These are phyloP conservation scores for Jaapia argillacea DNA, from an alignment of 768 basidiomycete genomes.

Conservation along the genomic window DNA sequence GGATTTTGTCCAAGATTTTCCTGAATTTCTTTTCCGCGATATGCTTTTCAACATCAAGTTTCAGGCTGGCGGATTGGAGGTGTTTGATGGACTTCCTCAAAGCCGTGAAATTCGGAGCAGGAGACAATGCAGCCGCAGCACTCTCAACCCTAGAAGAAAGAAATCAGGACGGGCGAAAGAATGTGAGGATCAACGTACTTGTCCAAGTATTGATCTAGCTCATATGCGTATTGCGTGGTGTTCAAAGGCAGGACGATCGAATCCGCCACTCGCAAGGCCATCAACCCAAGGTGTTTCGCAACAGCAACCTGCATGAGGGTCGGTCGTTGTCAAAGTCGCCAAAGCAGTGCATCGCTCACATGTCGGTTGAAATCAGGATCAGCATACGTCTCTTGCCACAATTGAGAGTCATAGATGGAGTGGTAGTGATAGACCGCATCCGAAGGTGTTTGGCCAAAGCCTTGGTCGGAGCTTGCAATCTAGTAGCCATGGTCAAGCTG, in stretches of 20 bases:
- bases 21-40: constrained; percentile 16
- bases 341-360: constrained; percentile 20
- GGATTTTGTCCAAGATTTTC: constrained; percentile 9
- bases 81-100: constrained; percentile 14
- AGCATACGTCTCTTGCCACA: constrained; percentile 53
- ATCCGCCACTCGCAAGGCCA: constrained; percentile 42
- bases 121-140: constrained; percentile 7
- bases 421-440: constrained; percentile 54
- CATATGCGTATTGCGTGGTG: constrained; percentile 54
- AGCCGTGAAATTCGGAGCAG: constrained; percentile 11
- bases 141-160: constrained; percentile 10
- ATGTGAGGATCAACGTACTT: constrained; percentile 22
- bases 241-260: constrained; percentile 53
- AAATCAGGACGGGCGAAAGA: neutral
- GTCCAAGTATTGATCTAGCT: constrained; percentile 42
- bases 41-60: constrained; percentile 17
- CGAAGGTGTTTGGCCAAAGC: constrained; percentile 24
- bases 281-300: constrained; percentile 46
- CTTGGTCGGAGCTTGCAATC: constrained; percentile 22
- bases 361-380: constrained; percentile 55
- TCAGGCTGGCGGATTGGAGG: constrained; percentile 12
- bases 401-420: constrained; percentile 46
- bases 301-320: constrained; percentile 35
- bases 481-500: constrained; percentile 21
- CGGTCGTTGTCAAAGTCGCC: neutral